Evolutionary conservation across 768 basidiomycete genomes (phyloP).

Genomic region (Candolleomyces aberdarensis): DNA sequence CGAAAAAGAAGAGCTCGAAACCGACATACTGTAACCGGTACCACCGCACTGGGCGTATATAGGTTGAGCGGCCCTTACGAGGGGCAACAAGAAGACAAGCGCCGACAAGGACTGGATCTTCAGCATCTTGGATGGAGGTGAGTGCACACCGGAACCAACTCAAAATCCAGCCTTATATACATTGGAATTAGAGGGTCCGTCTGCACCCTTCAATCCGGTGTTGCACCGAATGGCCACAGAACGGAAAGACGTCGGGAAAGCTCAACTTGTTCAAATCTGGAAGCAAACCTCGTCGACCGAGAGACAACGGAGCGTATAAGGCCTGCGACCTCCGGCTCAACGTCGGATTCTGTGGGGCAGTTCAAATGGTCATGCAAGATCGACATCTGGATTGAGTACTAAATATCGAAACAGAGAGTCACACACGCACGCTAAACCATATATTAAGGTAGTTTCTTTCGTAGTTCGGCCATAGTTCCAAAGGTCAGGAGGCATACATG

Average conservation of each 20-base stretch:
- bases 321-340: conserved; percentile 2
- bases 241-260: conserved; percentile 28
- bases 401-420: no score
- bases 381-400: not conserved
- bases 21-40: conserved; percentile 43
- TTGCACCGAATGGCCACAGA: conserved; percentile 26
- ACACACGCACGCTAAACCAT: no score
- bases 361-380: no score
- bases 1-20: not conserved
- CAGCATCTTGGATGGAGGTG: conserved; percentile 33
- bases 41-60: conserved; percentile 56
- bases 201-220: conserved; percentile 30
- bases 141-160: not conserved
- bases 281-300: not conserved
- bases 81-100: conserved; percentile 21
- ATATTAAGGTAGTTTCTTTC: no score
- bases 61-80: conserved; percentile 40
- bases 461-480: no score
- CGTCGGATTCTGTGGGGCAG: not conserved
- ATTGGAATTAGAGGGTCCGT: not conserved
- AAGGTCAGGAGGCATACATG: no score
- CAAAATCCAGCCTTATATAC: not conserved
- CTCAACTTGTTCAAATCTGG: not conserved
- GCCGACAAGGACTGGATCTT: conserved; percentile 38
- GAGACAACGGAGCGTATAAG: not conserved